Evolutionary conservation across 1,284 basidiomycete species (phyloP), one percentile per base, ranked within the genome.

Genomic region (Moesziomyces parantarcticus): DNA sequence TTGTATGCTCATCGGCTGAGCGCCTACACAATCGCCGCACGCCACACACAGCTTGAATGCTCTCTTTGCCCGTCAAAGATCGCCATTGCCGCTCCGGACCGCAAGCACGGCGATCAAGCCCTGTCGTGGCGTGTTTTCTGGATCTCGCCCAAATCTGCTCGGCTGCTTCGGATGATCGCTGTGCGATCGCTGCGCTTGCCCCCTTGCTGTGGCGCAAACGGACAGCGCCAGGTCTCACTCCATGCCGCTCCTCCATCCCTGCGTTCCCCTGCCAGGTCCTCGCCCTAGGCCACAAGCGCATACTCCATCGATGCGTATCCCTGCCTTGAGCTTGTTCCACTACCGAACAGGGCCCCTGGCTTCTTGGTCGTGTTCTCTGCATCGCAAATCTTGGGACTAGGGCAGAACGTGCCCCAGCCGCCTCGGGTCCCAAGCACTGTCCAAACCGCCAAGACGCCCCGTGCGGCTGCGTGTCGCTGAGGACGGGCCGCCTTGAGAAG

Each of bases 311-410:
- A 50, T 22, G 46, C 45, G 40, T 25, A 42, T 32, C 65, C 55
- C 55, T 61, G 48, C 65, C 40, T 61, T 46, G 42, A 61, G 65
- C 65, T 68, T 51, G 65, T 47, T 22, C 65, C 43, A 25, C 36
- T 13, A 13, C 41, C 21, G 52, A 50, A 34, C 58, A 57, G 53
- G 49, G 21, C 49, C 58, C 58, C 53, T 66, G 52, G 54, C 49
- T 42, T 46, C 40, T 25, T 42, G 20, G 53, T 42, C 29, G 26
- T 43, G 26, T 43, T 54, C 54, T 40, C 42, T 54, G 55, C 53
- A 41, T 45, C 42, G 53, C 36, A 42, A 36, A 48, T 50, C 45
- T 16, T 36, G 3, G 14, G 34, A 36, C 34, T 16, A 14, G 14
- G 14, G 34, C 16, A 18, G 5, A 36, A 36, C 34, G 34, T 41